Percentiles rank a stretch among this genome's conserved stretches.
Evolutionary conservation across 805 yeast genomes (phyloP).

Genomic region (Candida dendrica): DNA sequence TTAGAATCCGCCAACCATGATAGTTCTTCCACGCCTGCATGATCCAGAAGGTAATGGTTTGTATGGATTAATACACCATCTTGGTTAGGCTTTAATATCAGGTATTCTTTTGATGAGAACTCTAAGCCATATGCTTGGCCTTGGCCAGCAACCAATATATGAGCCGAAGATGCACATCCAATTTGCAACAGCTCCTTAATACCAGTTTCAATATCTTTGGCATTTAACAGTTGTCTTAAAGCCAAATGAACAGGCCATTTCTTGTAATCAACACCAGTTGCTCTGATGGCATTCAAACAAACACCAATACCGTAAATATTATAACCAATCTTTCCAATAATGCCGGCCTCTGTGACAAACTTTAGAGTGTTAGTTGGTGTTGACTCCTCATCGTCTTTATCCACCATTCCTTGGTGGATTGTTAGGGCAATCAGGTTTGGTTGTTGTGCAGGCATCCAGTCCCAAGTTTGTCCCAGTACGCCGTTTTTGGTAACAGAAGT

Average conservation of each 20-base stretch:
- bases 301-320: conserved; percentile 13
- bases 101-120: not conserved
- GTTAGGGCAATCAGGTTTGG: not conserved
- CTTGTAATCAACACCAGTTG: conserved; percentile 21
- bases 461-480: conserved; percentile 33
- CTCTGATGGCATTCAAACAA: conserved; percentile 16
- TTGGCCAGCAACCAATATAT: conserved; percentile 18
- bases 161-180: conserved; percentile 20
- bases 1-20: not conserved
- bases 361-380: conserved; percentile 13
- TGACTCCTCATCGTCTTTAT: not conserved
- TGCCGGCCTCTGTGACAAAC: conserved; percentile 21
- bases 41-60: not conserved
- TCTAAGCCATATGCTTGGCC: conserved; percentile 1
- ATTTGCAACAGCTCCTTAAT: conserved; percentile 5
- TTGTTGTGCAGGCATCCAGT: conserved; percentile 23
- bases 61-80: conserved; percentile 1
- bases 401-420: not conserved
- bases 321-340: conserved; percentile 20
- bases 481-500: not conserved
- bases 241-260: conserved; percentile 31
- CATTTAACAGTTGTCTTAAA: conserved; percentile 26
- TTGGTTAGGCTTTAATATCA: not conserved
- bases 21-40: not conserved
- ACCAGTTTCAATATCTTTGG: conserved; percentile 12